Evolutionary conservation across 768 basidiomycete genomes (phyloP).

Genomic region (Panus rudis): DNA sequence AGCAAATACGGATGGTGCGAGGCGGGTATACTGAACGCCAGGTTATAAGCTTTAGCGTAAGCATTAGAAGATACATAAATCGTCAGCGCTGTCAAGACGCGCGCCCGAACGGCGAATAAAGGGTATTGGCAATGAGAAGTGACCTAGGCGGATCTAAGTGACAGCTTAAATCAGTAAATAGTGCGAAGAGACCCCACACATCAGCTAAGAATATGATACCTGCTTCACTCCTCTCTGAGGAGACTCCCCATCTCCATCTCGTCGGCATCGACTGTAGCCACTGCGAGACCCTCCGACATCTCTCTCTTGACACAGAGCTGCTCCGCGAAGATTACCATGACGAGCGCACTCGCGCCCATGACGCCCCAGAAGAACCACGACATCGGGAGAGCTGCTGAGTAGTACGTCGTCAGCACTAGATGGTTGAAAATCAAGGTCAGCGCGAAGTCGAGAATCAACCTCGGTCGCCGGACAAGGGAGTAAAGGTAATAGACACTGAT

Average conservation of each 20-base stretch:
- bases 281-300: conserved; percentile 76
- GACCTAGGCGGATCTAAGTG: no score
- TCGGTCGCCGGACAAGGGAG: conserved; percentile 81
- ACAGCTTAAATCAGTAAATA: no score
- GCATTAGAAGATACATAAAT: no score
- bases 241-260: conserved; percentile 48
- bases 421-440: conserved; percentile 89
- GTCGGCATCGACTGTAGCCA: conserved; percentile 36
- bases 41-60: no score
- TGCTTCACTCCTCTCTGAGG: conserved; percentile 51
- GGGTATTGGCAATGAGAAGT: no score
- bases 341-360: conserved; percentile 58
- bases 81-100: no score
- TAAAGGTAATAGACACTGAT: conserved; percentile 75
- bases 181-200: no score
- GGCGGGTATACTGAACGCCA: no score
- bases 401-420: conserved; percentile 90
- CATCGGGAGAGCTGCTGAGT: conserved; percentile 74
- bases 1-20: no score
- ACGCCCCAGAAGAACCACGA: conserved; percentile 92
- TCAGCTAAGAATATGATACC: no score
- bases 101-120: no score
- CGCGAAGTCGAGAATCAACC: conserved; percentile 91
- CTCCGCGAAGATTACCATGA: conserved; percentile 78
- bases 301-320: conserved; percentile 88